These are phyloP conservation scores for Colletotrichum chrysophilum DNA, from an alignment of 2,329 filamentous ascomycete genomes.

Conservation along the genomic window DNA sequence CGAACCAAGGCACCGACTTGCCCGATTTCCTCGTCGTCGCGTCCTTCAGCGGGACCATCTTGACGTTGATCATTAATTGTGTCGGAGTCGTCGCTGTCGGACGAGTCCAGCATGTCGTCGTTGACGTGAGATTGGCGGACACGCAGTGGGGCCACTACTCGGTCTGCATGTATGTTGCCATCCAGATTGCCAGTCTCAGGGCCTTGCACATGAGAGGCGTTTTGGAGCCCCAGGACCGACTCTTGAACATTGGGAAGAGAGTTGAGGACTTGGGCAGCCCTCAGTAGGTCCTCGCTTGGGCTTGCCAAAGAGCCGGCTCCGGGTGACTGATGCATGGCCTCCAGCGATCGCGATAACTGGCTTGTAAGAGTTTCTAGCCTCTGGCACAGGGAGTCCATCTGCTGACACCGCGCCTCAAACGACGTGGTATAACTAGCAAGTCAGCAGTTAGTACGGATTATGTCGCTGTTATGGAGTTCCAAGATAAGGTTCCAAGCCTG, in stretches of 20 bases:
- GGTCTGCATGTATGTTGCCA: background rate
- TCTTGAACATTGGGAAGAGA: slow-evolving; percentile 2
- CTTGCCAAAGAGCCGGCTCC: background rate
- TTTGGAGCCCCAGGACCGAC: background rate
- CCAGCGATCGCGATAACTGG: slow-evolving; percentile 20
- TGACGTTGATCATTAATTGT: background rate
- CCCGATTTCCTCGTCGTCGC: background rate
- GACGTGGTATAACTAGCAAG: slow-evolving; percentile 22
- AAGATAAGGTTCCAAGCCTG: background rate
- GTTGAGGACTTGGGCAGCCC: slow-evolving; percentile 19
- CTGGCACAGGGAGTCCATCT: slow-evolving; percentile 27
- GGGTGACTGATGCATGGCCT: background rate
- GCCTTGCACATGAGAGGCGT: background rate
- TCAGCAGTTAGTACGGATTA: fast-evolving
- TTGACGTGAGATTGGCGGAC: background rate
- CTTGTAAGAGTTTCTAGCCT: slow-evolving; percentile 25
- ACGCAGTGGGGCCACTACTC: background rate
- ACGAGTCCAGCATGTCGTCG: background rate
- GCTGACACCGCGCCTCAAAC: slow-evolving; percentile 28
- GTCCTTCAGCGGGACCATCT: background rate
- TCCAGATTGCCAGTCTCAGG: background rate
- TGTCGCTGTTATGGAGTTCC: background rate
- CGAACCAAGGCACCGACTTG: slow-evolving; percentile 26
- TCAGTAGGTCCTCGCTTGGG: slow-evolving; percentile 9
- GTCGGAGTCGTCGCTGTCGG: background rate